Evolutionary conservation across 805 yeast genomes (phyloP).

Genomic region (Debaryomyces prosopidis): DNA sequence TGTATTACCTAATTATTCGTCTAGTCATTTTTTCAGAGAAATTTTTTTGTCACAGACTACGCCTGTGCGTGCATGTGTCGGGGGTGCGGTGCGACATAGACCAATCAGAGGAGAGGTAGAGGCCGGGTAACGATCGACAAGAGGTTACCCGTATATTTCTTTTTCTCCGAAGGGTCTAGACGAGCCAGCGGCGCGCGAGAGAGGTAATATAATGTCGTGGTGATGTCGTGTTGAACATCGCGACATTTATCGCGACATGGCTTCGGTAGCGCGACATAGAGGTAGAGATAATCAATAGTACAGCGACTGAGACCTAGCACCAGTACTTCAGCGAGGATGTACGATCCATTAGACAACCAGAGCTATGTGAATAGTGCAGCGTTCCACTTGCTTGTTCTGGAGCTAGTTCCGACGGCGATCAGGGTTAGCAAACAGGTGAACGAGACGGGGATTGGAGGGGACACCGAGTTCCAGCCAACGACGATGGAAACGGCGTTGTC

Average conservation of each 20-base stretch:
- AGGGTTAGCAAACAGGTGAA: conserved; percentile 55
- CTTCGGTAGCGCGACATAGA: too few species aligned
- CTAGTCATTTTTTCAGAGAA: neutral
- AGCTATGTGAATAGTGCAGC: conserved; percentile 54
- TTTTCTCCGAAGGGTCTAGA: too few species aligned
- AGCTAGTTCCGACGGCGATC: conserved; percentile 71
- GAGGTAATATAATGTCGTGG: too few species aligned
- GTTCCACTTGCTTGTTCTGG: conserved; percentile 68
- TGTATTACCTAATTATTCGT: neutral
- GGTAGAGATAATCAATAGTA: too few species aligned
- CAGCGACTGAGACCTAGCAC: too few species aligned
- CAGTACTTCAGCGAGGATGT: neutral
- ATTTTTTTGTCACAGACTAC: too few species aligned
- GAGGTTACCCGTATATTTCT: too few species aligned
- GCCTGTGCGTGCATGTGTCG: too few species aligned
- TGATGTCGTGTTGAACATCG: neutral
- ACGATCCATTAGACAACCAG: conserved; percentile 20
- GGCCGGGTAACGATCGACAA: too few species aligned
- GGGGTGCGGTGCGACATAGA: neutral
- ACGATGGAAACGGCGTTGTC: conserved; percentile 23
- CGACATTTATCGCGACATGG: too few species aligned
- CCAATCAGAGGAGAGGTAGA: neutral
- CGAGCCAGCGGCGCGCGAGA: neutral
- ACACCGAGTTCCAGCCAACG: conserved; percentile 2
- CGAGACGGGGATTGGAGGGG: conserved; percentile 15